Percentiles rank a stretch among this genome's conserved stretches.
phyloP scores from a whole-genome alignment of 176 grass and related monocot genomes.

The Ananas comosus region DNA sequence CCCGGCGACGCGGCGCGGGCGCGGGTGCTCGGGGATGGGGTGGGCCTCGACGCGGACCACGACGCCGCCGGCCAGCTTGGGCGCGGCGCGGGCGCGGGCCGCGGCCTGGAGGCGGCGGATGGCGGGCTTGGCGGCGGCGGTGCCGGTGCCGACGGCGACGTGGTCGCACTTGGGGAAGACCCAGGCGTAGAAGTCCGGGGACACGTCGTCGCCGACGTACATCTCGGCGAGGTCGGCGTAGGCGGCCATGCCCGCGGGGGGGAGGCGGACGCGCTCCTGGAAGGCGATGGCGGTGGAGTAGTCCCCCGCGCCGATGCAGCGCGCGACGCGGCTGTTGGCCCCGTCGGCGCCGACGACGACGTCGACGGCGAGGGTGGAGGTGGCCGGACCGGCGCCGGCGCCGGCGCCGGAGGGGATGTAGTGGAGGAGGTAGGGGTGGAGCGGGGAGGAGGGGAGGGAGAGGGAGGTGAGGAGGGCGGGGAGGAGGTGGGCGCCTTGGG shows the following conservation, averaged over 20 bases:
- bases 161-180: slow-evolving; percentile 98
- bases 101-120: slow-evolving; percentile 61
- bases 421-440: slow-evolving; percentile 52
- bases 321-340: slow-evolving; percentile 81
- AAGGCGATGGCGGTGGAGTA: slow-evolving; percentile 96
- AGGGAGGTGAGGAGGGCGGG: slow-evolving; percentile 63
- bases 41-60: slow-evolving; percentile 78
- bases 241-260: slow-evolving; percentile 48
- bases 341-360: slow-evolving; percentile 81
- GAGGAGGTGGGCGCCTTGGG: slow-evolving; percentile 46
- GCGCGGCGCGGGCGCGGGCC: slow-evolving; percentile 45
- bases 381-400: not conserved
- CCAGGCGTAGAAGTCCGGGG: slow-evolving; percentile 94
- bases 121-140: slow-evolving; percentile 51
- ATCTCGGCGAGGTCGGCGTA: slow-evolving; percentile 95
- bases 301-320: slow-evolving; percentile 53
- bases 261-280: slow-evolving; percentile 89
- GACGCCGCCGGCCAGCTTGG: slow-evolving; percentile 60
- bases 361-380: slow-evolving; percentile 48
- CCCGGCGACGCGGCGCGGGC: slow-evolving; percentile 68
- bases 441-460: slow-evolving; percentile 28
- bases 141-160: slow-evolving; percentile 84
- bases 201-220: slow-evolving; percentile 84
- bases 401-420: slow-evolving; percentile 43
- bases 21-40: slow-evolving; percentile 91